Evolutionary conservation across 805 yeast species (phyloP), one percentile per base, ranked within the genome.

Genomic region (Saturnispora saitoi): DNA sequence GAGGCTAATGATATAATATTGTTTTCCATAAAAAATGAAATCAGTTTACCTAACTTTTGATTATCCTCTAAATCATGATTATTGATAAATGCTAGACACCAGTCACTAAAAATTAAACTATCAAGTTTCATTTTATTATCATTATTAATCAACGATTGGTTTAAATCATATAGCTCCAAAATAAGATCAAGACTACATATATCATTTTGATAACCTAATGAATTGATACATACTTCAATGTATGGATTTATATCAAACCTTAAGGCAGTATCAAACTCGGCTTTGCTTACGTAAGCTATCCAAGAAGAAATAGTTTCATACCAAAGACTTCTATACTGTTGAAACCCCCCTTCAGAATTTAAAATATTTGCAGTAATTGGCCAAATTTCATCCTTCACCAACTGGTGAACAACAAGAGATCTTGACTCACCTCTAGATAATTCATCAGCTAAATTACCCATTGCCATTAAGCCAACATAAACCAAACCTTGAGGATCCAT

Each of bases 81-180:
- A 7, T 64, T 56, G 3, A 77, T 62, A 48, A 71, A 76, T 0
- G 56, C 48, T 3, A 56, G 49, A 0, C 80, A 77, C 74, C 81
- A 79, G 3, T 64, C 54, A 10, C 66, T 63, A 48, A 78, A 75
- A 4, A 81, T 56, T 14, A 73, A 44, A 3, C 56, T 56, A 26
- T 64, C 57, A 20, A 70, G 28, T 48, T 57, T 44, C 43, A 57
- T 34, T 57, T 69, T 67, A 59, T 65, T 54, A 42, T 59, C 51
- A 48, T 47, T 43, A 41, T 58, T 58, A 48, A 76, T 58, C 48
- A 77, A 65, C 1, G 68, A 54, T 0, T 78, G 72, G 50, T 72
- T 73, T 1, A 66, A 61, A 44, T 77, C 81, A 20, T 75, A 55
- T 3, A 73, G 62, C 30, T 77, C 81, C 17, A 70, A 66, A 14